These are phyloP conservation scores for Cucumis cinereus DNA, from an alignment of 306 rosid genomes.

Conservation along the genomic window DNA sequence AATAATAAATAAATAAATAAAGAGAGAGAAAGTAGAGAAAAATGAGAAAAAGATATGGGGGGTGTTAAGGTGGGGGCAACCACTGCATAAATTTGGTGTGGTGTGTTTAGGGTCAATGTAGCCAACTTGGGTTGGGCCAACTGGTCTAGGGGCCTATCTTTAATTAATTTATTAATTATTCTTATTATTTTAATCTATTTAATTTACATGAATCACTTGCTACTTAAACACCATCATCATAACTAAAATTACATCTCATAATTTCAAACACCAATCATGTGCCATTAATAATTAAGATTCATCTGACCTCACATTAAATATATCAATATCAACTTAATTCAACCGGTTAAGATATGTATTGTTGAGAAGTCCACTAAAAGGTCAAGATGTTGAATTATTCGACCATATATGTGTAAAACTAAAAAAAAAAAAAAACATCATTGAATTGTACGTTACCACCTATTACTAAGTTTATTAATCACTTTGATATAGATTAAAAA, in stretches of 20 bases:
- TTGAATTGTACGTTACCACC: too few relatives aligned
- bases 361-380: too few relatives aligned
- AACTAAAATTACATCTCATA: not conserved
- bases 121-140: not conserved
- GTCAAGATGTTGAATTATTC: too few relatives aligned
- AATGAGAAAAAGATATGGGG: not conserved
- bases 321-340: too few relatives aligned
- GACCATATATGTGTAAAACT: too few relatives aligned
- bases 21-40: not conserved
- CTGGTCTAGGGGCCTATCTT: not conserved
- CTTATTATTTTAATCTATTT: too few relatives aligned
- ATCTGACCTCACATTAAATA: not conserved
- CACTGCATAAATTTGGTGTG: not conserved
- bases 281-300: not conserved
- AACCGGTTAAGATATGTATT: too few relatives aligned
- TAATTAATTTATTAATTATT: not conserved
- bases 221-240: not conserved
- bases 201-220: not conserved
- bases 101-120: constrained; percentile 1
- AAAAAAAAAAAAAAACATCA: too few relatives aligned
- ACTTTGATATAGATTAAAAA: too few relatives aligned
- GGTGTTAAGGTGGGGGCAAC: not conserved
- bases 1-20: too few relatives aligned
- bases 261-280: not conserved
- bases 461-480: too few relatives aligned